These are phyloP conservation scores for Lophiotrema nucula DNA, from an alignment of 495 filamentous ascomycete genomes.

Conservation along the genomic window DNA sequence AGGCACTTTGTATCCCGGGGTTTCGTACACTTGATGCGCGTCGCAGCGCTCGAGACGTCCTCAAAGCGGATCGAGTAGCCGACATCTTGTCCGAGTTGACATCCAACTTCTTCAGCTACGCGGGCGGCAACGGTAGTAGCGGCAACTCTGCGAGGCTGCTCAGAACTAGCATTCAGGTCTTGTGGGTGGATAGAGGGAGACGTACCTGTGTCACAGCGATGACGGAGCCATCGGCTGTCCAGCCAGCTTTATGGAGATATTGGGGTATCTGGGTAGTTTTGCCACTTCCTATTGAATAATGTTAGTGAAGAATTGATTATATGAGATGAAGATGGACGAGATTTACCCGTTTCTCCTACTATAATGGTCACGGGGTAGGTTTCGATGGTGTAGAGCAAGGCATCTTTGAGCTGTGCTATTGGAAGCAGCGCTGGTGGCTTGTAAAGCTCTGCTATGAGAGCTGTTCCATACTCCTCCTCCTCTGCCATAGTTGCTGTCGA, in stretches of 20 bases:
- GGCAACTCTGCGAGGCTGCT: slow-evolving; percentile 85
- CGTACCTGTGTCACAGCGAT: slow-evolving; percentile 90
- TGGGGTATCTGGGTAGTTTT: slow-evolving; percentile 52
- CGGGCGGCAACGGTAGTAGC: slow-evolving; percentile 87
- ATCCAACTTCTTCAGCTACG: slow-evolving; percentile 91
- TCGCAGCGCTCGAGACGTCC: slow-evolving; percentile 84
- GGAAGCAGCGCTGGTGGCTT: slow-evolving; percentile 45
- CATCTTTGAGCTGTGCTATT: slow-evolving; percentile 44
- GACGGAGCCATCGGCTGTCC: slow-evolving; percentile 78
- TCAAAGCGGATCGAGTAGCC: slow-evolving; percentile 97
- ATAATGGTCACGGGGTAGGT: slow-evolving; percentile 45
- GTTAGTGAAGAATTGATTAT: not conserved
- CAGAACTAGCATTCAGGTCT: slow-evolving; percentile 43
- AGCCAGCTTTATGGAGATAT: slow-evolving; percentile 60
- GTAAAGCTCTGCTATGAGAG: slow-evolving; percentile 38
- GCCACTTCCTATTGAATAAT: slow-evolving; percentile 43
- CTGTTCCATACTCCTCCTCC: slow-evolving; percentile 12
- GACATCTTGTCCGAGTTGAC: slow-evolving; percentile 88
- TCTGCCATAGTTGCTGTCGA: slow-evolving; percentile 23
- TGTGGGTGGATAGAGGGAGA: slow-evolving; percentile 25
- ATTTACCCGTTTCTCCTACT: slow-evolving; percentile 43
- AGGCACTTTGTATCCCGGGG: too few species aligned
- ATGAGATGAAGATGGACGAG: slow-evolving; percentile 38
- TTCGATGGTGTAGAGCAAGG: slow-evolving; percentile 46
- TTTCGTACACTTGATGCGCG: slow-evolving; percentile 91